These are phyloP conservation scores for Melampsora abietis-canadensis DNA, from an alignment of 1,284 basidiomycete genomes.

Conservation along the genomic window DNA sequence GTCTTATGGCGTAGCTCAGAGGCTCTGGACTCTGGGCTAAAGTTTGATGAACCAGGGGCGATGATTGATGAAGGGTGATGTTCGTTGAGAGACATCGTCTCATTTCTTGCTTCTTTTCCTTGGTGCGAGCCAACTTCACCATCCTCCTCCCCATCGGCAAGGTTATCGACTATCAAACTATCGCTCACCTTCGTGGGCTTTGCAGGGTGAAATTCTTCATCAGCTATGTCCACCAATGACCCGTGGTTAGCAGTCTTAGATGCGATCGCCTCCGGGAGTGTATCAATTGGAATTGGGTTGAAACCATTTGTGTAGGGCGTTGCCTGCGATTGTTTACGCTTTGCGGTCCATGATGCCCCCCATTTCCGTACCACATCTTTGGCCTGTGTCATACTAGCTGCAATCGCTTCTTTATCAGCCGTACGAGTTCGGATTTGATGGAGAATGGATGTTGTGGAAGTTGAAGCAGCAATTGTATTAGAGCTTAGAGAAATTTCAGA, in stretches of 20 bases:
- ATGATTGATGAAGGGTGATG: not conserved
- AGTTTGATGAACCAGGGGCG: not conserved
- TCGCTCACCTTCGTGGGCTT: not conserved
- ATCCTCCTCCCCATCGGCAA: not conserved
- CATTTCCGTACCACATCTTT: slow-evolving; percentile 82
- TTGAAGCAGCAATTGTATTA: slow-evolving; percentile 20
- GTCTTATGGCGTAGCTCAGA: not conserved
- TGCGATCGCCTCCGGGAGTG: not conserved
- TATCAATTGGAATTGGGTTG: slow-evolving; percentile 38
- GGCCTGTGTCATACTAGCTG: slow-evolving; percentile 58
- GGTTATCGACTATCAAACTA: not conserved
- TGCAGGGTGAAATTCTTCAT: slow-evolving; percentile 13
- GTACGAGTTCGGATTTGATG: slow-evolving; percentile 59
- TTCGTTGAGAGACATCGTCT: not conserved
- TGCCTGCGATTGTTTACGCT: slow-evolving; percentile 46
- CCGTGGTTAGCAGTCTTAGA: not conserved
- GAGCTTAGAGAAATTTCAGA: slow-evolving; percentile 4
- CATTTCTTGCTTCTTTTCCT: slow-evolving; percentile 4
- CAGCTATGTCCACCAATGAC: slow-evolving; percentile 13
- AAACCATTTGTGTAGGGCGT: slow-evolving; percentile 38
- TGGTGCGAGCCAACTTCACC: not conserved
- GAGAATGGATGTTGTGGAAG: slow-evolving; percentile 40
- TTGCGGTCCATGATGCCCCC: slow-evolving; percentile 66
- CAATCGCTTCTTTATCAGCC: slow-evolving; percentile 68
- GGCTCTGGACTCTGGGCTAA: not conserved